Evolutionary conservation across 768 basidiomycete genomes (phyloP), one percentile per base, ranked within the genome.

Genomic region (Rhodotorula paludigena): DNA sequence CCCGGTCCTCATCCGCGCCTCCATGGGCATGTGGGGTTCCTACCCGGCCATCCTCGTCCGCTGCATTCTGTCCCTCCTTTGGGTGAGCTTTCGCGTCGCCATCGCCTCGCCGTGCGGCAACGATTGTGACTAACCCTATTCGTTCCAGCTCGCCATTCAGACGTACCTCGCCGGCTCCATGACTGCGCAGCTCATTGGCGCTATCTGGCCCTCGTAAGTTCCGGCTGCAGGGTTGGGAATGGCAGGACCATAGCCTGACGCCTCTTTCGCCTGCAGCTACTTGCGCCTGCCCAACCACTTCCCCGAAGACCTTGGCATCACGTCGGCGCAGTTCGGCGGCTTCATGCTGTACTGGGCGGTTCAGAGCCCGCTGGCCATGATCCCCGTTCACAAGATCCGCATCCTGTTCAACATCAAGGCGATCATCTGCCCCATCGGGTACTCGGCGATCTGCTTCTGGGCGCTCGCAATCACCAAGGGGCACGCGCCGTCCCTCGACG

Each of bases 181-280:
- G 54, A 55, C 64, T 2, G 52, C 69, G 15, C 64, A 65, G 54
- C 77, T 77, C 71, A 74, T 78, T 38, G 69, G 72, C 36, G 74
- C 78, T 12, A 78, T 78, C 66, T 78, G 78, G 78, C 78, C 78
- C 6, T 69, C 66, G 0, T 74, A 75, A 57, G 63, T 61, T 20
- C 15, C 41, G 16, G 16, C 18, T 42, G n/a, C n/a, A n/a, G n/a
- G n/a, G n/a, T n/a, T n/a, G n/a, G n/a, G n/a, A n/a, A n/a, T n/a
- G n/a, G n/a, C n/a, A n/a, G n/a, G n/a, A n/a, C n/a, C n/a, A n/a
- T n/a, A n/a, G n/a, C n/a, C n/a, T n/a, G n/a, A 5, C 11, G 16
- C 18, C 41, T 4, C 41, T 42, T 7, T 20, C 41, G 41, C 5
- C 41, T 42, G 15, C 41, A 42, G 41, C 16, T 45, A 45, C 44